These are phyloP conservation scores for Rhodotorula babjevae DNA, from an alignment of 768 basidiomycete genomes.

Conservation along the genomic window DNA sequence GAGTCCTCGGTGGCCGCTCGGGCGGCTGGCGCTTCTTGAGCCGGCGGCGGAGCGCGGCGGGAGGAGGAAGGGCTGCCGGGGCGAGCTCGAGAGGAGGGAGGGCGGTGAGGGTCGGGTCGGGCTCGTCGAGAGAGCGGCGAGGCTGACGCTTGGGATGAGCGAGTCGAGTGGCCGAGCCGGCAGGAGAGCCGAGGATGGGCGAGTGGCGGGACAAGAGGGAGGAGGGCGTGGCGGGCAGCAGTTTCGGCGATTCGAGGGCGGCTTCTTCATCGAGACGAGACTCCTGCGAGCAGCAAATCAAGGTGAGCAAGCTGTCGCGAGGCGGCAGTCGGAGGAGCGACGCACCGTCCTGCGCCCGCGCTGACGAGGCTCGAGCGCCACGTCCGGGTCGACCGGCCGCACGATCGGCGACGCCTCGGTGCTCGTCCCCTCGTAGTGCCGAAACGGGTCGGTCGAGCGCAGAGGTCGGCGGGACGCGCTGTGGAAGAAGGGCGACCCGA, in stretches of 20 bases:
- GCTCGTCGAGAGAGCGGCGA: background rate
- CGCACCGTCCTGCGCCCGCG: background rate
- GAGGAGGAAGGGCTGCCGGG: background rate
- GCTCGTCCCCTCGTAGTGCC: background rate
- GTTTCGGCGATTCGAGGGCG: background rate
- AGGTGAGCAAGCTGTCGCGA: too few species aligned
- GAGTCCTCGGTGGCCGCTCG: background rate
- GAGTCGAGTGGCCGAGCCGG: background rate
- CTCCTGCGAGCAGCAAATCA: too few species aligned
- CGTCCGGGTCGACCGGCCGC: background rate
- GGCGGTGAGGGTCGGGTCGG: background rate
- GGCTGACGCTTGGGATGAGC: too few species aligned
- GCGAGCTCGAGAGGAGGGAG: background rate
- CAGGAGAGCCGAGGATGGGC: too few species aligned
- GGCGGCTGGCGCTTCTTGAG: background rate
- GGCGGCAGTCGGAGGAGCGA: too few species aligned
- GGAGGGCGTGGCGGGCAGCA: background rate
- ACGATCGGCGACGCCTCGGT: background rate
- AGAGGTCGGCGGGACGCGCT: background rate
- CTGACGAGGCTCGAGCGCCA: background rate
- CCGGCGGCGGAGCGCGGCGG: background rate
- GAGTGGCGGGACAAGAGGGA: background rate
- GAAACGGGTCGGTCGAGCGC: too few species aligned
- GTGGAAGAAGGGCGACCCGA: conserved; percentile 3
- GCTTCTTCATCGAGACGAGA: background rate